A percentile compares a stretch with the other conserved stretches of the same genome.
Evolutionary conservation across 2,329 filamentous ascomycete genomes (phyloP).

Genomic region (Pyrenochaeta sp.): DNA sequence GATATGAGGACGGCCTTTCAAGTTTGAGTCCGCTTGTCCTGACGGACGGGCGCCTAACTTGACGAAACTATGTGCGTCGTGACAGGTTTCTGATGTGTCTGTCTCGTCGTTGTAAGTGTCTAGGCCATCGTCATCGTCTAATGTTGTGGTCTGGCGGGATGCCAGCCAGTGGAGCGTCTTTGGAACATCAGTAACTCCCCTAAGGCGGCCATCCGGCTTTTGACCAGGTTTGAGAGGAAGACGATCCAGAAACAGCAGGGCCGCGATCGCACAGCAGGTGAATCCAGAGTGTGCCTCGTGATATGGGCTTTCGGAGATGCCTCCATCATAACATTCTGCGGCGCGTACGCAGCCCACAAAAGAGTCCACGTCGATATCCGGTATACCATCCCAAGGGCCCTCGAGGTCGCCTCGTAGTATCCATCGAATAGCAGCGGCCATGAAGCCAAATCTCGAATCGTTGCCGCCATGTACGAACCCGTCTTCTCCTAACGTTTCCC

Average conservation of each 20-base stretch:
- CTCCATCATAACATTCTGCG: slow-evolving; percentile 81
- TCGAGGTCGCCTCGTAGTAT: slow-evolving; percentile 72
- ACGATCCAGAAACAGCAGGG: slow-evolving; percentile 77
- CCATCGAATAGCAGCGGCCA: slow-evolving; percentile 82
- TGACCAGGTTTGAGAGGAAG: slow-evolving; percentile 51
- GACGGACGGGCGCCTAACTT: slow-evolving; percentile 41
- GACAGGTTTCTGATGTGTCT: slow-evolving; percentile 51
- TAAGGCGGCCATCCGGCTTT: slow-evolving; percentile 35
- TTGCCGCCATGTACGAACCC: slow-evolving; percentile 75
- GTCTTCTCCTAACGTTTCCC: slow-evolving; percentile 74
- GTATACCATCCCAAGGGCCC: slow-evolving; percentile 63
- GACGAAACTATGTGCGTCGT: slow-evolving; percentile 51
- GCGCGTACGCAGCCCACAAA: slow-evolving; percentile 75
- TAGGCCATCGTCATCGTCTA: slow-evolving; percentile 53
- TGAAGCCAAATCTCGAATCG: slow-evolving; percentile 89
- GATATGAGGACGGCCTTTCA: slow-evolving; percentile 65
- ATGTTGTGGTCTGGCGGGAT: slow-evolving; percentile 55
- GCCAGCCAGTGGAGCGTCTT: slow-evolving; percentile 57
- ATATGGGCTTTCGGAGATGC: slow-evolving; percentile 78
- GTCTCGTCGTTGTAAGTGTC: slow-evolving; percentile 50
- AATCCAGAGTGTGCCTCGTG: slow-evolving; percentile 91
- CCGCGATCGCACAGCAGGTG: slow-evolving; percentile 85
- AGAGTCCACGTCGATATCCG: slow-evolving; percentile 77
- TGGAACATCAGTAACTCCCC: slow-evolving; percentile 50
- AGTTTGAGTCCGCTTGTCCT: slow-evolving; percentile 34